phyloP scores from a whole-genome alignment of 2,329 filamentous ascomycete species.

The Fonsecaea erecta region DNA sequence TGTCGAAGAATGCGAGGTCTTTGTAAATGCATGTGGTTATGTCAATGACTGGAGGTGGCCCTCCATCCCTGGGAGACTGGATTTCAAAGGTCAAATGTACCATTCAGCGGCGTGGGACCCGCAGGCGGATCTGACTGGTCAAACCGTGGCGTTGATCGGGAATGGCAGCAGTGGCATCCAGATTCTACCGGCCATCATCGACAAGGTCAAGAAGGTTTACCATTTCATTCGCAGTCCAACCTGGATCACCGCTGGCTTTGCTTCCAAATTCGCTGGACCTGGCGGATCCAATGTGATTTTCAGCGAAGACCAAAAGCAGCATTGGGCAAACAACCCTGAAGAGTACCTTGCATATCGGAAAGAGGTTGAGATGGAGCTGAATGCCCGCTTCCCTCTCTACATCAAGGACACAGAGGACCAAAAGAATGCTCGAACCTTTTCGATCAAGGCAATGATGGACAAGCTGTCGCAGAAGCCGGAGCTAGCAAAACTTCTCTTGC shows the following conservation, averaged over 20 bases:
- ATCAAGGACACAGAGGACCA: slow-evolving; percentile 1
- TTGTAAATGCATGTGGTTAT: too few relatives aligned
- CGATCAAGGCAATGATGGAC: neutral
- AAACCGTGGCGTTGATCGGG: too few relatives aligned
- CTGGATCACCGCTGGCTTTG: neutral
- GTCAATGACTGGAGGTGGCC: too few relatives aligned
- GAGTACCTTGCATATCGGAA: slow-evolving; percentile 10
- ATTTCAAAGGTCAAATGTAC: too few relatives aligned
- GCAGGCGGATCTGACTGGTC: too few relatives aligned
- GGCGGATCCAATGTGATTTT: neutral
- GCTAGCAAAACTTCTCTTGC: neutral
- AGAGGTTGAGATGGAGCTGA: slow-evolving; percentile 3
- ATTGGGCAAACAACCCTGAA: neutral
- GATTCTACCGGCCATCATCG: too few relatives aligned
- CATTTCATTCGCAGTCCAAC: too few relatives aligned
- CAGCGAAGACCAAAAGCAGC: slow-evolving; percentile 11
- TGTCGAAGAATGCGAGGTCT: too few relatives aligned
- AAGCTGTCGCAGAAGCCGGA: neutral
- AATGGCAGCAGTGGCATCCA: too few relatives aligned
- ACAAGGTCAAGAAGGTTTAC: neutral
- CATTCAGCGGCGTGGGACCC: too few relatives aligned
- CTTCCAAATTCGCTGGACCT: neutral
- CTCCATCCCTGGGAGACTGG: too few relatives aligned
- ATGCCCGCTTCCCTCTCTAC: neutral
- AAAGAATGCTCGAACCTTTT: neutral